Conservation (phyloP, 768 basidiomycete genomes). For the Boletus rubescentipes region DNA sequence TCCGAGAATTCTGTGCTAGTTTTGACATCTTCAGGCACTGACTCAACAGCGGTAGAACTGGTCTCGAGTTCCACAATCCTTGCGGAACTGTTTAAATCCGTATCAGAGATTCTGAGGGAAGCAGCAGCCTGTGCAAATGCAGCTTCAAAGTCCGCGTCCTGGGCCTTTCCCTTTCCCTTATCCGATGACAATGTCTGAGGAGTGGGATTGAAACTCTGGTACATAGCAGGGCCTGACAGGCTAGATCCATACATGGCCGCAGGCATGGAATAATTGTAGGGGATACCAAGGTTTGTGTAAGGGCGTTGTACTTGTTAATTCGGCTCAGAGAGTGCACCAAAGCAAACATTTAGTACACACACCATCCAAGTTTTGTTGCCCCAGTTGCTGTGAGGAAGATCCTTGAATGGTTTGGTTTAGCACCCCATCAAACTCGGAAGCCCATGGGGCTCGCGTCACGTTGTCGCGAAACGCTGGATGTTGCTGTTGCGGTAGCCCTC, state of each 20-base stretch:
- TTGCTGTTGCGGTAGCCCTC: conserved; percentile 47
- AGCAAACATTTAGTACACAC: not conserved
- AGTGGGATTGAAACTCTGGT: conserved; percentile 30
- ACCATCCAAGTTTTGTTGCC: conserved; percentile 28
- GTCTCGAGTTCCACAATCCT: conserved; percentile 57
- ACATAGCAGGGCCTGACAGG: conserved; percentile 36
- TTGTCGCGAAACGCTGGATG: conserved; percentile 38
- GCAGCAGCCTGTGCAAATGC: conserved; percentile 70
- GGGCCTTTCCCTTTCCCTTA: conserved; percentile 78
- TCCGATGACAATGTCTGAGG: conserved; percentile 24
- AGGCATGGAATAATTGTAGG: conserved; percentile 39
- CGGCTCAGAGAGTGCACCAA: conserved; percentile 4
- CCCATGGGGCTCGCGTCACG: conserved; percentile 46
- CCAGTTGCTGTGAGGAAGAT: conserved; percentile 34
- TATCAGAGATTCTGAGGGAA: conserved; percentile 45
- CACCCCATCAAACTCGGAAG: conserved; percentile 50
- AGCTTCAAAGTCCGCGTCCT: conserved; percentile 81
- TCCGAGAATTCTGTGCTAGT: conserved; percentile 47
- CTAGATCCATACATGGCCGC: conserved; percentile 30
- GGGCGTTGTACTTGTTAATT: conserved; percentile 34
- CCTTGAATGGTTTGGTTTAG: conserved; percentile 23
- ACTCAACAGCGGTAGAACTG: conserved; percentile 38
- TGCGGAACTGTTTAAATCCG: conserved; percentile 41
- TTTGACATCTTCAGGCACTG: conserved; percentile 35
- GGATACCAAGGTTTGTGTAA: conserved; percentile 36